Conservation (phyloP, 208 protist genomes). For the Trichomonas gallinae region DNA sequence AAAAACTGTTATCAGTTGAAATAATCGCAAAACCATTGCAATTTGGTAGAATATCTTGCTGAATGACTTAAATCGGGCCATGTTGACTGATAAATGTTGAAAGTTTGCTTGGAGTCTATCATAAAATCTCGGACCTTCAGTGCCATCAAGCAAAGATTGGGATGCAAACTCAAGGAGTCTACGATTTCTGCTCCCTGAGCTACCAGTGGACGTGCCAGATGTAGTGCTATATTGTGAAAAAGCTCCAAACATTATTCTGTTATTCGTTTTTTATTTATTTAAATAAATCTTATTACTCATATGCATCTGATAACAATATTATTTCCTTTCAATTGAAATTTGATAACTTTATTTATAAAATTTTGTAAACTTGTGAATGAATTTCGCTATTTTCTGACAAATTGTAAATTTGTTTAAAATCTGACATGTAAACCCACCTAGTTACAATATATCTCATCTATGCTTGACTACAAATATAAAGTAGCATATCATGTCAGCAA, state of each 20-base stretch:
- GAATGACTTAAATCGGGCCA: not conserved
- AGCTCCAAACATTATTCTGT: not conserved
- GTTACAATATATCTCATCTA: too few relatives aligned
- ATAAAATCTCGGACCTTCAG: not conserved
- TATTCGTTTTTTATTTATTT: not conserved
- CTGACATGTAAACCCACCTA: too few relatives aligned
- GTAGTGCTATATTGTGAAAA: not conserved
- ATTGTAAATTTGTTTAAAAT: too few relatives aligned
- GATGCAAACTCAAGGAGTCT: not conserved
- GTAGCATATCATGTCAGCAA: too few relatives aligned
- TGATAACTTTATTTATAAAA: too few relatives aligned
- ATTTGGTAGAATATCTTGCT: not conserved
- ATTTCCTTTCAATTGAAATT: too few relatives aligned
- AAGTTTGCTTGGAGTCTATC: not conserved
- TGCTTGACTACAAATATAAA: too few relatives aligned
- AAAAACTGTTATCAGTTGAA: not conserved
- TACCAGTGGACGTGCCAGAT: not conserved
- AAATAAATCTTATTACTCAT: too few relatives aligned
- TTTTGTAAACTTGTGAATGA: too few relatives aligned
- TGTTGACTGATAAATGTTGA: not conserved
- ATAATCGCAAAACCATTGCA: not conserved
- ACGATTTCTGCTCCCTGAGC: not conserved
- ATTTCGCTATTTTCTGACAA: too few relatives aligned
- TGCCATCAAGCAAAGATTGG: not conserved
- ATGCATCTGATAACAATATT: too few relatives aligned